phyloP scores from a whole-genome alignment of 495 filamentous ascomycete genomes.

The Parachaetomium inaequale region DNA sequence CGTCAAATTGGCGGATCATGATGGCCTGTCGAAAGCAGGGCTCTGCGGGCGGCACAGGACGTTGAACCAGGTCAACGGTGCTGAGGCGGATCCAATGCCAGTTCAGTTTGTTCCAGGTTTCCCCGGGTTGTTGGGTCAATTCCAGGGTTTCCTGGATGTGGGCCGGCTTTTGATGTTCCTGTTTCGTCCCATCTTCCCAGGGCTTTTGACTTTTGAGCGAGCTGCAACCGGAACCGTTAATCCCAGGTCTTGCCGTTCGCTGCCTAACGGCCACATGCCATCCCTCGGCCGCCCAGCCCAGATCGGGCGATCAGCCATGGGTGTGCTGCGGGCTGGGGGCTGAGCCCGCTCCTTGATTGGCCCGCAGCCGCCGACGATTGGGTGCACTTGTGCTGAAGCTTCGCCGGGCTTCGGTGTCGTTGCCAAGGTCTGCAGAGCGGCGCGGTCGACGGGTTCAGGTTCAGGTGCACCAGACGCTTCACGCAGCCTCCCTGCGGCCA shows the following conservation, averaged over 20 bases:
- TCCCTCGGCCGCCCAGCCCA: constrained; percentile 8
- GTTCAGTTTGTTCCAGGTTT: background rate
- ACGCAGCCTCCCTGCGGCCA: constrained; percentile 13
- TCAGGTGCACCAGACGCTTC: too few relatives aligned
- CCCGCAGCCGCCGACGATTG: constrained; percentile 8
- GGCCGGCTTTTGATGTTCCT: too few relatives aligned
- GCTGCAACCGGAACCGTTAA: background rate
- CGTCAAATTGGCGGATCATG: background rate
- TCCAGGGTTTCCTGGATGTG: too few relatives aligned
- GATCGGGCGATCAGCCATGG: constrained; percentile 25
- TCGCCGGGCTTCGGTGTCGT: constrained; percentile 13
- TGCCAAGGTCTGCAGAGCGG: constrained; percentile 22
- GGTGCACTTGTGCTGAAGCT: constrained; percentile 6
- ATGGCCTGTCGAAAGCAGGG: background rate
- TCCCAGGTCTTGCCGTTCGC: background rate
- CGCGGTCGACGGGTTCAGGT: constrained; percentile 16
- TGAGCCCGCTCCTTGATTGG: constrained; percentile 24
- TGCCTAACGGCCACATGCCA: constrained; percentile 3
- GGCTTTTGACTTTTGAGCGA: background rate
- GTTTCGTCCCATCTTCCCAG: too few relatives aligned
- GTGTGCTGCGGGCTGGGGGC: constrained; percentile 19
- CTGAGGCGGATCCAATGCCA: background rate
- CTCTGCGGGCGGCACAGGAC: background rate
- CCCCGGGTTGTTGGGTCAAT: too few relatives aligned
- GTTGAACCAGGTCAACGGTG: background rate